These are phyloP conservation scores for Cryphonectria nitschkei DNA, from an alignment of 2,329 filamentous ascomycete species.

Conservation along the genomic window DNA sequence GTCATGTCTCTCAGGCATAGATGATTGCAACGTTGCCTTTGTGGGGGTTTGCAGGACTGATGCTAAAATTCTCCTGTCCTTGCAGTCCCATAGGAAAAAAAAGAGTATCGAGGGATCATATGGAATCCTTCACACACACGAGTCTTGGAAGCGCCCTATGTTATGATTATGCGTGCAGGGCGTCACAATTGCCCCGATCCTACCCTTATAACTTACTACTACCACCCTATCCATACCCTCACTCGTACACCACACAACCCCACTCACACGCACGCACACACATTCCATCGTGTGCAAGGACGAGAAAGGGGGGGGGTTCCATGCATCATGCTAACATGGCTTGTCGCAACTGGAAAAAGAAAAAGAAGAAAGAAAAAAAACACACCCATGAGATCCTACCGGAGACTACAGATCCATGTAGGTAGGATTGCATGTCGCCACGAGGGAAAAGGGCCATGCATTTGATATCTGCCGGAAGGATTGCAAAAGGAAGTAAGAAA, in stretches of 20 bases:
- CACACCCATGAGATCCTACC: not conserved
- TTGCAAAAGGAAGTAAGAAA: too few relatives aligned
- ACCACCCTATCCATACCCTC: not conserved
- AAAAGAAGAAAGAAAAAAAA: too few relatives aligned
- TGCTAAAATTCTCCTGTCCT: not conserved
- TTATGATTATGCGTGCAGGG: not conserved
- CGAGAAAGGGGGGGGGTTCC: too few relatives aligned
- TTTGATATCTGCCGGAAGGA: not conserved
- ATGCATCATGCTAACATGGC: not conserved
- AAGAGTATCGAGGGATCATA: not conserved
- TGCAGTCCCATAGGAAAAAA: not conserved
- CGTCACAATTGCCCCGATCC: not conserved
- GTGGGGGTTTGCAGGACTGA: not conserved
- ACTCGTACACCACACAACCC: not conserved
- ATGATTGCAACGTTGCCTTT: not conserved
- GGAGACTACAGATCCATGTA: not conserved
- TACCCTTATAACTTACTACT: not conserved
- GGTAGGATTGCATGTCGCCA: not conserved
- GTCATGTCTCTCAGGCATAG: not conserved
- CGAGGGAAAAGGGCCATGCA: not conserved
- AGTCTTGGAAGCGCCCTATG: not conserved
- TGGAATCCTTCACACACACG: not conserved
- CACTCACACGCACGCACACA: not conserved
- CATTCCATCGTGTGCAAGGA: not conserved
- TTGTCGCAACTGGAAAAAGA: too few relatives aligned